Evolutionary conservation across 2,329 filamentous ascomycete species (phyloP).

Genomic region (Penicillium sp.): DNA sequence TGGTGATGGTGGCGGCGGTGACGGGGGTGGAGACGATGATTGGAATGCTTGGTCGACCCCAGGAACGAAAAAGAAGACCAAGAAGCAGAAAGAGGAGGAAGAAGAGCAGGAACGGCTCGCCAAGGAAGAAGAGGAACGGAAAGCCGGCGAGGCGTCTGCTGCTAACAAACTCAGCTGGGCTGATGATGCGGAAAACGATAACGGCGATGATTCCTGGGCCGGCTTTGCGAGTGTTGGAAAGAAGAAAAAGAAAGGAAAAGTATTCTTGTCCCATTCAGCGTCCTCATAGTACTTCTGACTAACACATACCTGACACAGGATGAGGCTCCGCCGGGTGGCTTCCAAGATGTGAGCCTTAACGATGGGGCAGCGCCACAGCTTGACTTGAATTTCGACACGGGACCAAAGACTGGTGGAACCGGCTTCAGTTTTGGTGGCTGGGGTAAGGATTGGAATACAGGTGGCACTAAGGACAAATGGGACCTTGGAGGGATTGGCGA

Average conservation of each 20-base stretch:
- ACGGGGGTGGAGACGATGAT: conserved; percentile 39
- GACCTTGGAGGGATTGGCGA: conserved; percentile 38
- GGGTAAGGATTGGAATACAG: conserved; percentile 54
- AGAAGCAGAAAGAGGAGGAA: conserved; percentile 29
- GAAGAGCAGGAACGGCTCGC: conserved; percentile 30
- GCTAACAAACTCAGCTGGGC: conserved; percentile 42
- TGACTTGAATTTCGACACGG: conserved; percentile 52
- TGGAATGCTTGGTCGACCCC: conserved; percentile 38
- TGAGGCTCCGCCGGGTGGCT: conserved; percentile 46
- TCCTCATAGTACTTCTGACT: not conserved
- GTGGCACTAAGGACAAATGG: conserved; percentile 34
- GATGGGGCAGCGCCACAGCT: conserved; percentile 51
- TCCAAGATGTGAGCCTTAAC: conserved; percentile 64
- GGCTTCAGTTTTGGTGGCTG: conserved; percentile 51
- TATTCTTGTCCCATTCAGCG: conserved; percentile 25
- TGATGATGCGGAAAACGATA: conserved; percentile 37
- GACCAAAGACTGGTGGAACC: conserved; percentile 35
- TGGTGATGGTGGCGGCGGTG: conserved; percentile 32
- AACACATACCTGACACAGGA: conserved; percentile 21
- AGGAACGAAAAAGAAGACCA: conserved; percentile 30
- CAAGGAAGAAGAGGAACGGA: conserved; percentile 25
- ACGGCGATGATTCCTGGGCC: conserved; percentile 48
- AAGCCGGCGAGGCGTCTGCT: conserved; percentile 30
- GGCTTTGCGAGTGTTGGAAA: conserved; percentile 47
- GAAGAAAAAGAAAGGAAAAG: conserved; percentile 52